Conservation (phyloP, 148 eudicot species). For the Salicornia ramosissima region DNA sequence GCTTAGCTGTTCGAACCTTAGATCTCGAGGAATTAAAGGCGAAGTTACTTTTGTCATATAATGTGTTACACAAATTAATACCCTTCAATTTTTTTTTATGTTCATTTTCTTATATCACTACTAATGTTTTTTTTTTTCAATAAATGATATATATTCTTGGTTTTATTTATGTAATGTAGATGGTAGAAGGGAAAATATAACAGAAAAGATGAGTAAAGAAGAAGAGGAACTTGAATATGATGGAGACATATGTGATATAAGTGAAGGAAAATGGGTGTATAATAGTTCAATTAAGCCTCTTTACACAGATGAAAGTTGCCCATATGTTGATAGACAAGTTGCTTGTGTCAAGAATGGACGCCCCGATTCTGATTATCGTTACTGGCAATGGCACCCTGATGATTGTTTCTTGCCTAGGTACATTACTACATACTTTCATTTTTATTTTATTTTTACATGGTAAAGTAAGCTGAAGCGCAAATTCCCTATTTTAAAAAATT, state of each 20-base stretch:
- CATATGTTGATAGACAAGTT: constrained; percentile 74
- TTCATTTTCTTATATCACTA: too few relatives aligned
- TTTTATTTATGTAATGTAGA: constrained; percentile 21
- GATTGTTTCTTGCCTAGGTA: constrained; percentile 85
- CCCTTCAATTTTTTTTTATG: too few relatives aligned
- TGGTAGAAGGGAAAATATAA: constrained; percentile 15
- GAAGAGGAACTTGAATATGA: constrained; percentile 57
- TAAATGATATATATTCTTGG: too few relatives aligned
- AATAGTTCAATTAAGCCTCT: constrained; percentile 55
- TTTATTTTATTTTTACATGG: too few relatives aligned
- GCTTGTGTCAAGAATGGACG: constrained; percentile 76
- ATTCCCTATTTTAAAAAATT: too few relatives aligned
- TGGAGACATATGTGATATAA: constrained; percentile 58
- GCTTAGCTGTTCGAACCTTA: too few relatives aligned
- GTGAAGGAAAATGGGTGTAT: constrained; percentile 76
- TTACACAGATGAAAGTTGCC: constrained; percentile 65
- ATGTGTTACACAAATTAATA: too few relatives aligned
- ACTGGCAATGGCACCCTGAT: constrained; percentile 94
- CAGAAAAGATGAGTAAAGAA: constrained; percentile 27
- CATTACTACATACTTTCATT: background rate
- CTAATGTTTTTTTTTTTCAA: too few relatives aligned
- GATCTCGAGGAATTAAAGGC: too few relatives aligned
- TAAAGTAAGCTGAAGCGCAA: too few relatives aligned
- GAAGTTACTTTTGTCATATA: too few relatives aligned
- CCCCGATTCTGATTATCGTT: constrained; percentile 52